These are phyloP conservation scores for Stramenopiles sp. DNA, from an alignment of 352 stramenopile species.

Conservation along the genomic window DNA sequence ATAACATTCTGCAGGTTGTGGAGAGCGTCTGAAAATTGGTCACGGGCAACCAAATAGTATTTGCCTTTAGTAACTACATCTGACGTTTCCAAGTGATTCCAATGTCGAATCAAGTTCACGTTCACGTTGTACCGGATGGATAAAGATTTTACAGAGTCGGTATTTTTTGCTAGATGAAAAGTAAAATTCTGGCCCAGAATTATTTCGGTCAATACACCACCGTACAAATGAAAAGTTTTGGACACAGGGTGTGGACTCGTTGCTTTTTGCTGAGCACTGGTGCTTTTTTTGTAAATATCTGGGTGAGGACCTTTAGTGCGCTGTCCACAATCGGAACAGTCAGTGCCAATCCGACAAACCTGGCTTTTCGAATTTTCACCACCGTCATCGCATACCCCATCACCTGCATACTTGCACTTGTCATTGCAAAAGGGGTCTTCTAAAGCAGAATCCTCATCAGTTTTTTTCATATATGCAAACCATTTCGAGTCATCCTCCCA, in stretches of 20 bases:
- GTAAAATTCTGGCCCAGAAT: background rate
- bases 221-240: background rate
- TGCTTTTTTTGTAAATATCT: background rate
- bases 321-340: background rate
- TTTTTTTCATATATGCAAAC: slow-evolving; percentile 4
- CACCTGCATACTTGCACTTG: slow-evolving; percentile 5
- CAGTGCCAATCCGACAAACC: slow-evolving; percentile 2
- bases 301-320: background rate
- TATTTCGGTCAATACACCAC: background rate
- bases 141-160: background rate
- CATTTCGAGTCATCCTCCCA: slow-evolving; percentile 4
- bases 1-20: background rate
- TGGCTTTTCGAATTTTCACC: background rate
- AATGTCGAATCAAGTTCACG: background rate
- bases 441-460: background rate
- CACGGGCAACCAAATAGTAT: background rate
- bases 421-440: background rate
- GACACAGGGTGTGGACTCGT: background rate
- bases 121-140: background rate
- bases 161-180: background rate
- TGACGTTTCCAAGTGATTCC: background rate
- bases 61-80: background rate
- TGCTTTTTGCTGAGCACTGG: background rate
- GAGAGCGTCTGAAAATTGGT: background rate
- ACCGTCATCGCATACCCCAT: slow-evolving; percentile 7